A percentile compares a stretch with the other conserved stretches of the same genome.
Conservation (phyloP, 176 grass and related monocot species). For the Zoysia pacifica region DNA sequence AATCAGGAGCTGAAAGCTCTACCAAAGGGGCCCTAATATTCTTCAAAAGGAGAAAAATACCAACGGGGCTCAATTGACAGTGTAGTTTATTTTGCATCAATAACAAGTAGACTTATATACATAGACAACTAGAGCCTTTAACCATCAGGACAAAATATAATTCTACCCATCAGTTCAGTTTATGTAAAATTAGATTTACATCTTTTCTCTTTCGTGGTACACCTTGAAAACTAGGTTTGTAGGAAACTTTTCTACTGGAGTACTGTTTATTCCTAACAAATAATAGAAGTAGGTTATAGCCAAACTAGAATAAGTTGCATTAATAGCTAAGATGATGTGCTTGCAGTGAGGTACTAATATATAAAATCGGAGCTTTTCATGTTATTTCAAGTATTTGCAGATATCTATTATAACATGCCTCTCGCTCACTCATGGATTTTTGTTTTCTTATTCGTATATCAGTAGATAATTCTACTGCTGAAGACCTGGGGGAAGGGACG, state of each 20-base stretch:
- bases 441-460: conserved; percentile 46
- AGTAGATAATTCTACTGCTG: conserved; percentile 74
- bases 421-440: neutral
- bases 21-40: too few relatives aligned
- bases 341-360: neutral
- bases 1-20: too few relatives aligned
- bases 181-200: neutral
- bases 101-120: conserved; percentile 13
- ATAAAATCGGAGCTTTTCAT: neutral
- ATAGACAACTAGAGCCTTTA: neutral
- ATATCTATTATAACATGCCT: neutral
- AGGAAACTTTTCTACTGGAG: neutral
- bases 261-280: neutral
- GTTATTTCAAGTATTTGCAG: conserved; percentile 5
- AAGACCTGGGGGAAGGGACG: conserved; percentile 54
- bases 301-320: conserved; percentile 14
- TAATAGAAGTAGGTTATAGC: neutral
- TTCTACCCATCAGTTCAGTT: neutral
- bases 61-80: conserved; percentile 1
- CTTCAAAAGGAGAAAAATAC: neutral
- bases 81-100: conserved; percentile 23
- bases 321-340: neutral
- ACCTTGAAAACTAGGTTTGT: neutral
- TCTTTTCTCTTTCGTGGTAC: neutral
- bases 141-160: neutral